These are phyloP conservation scores for Jimgerdemannia flammicorona DNA, from an alignment of 192 early-diverging fungal species.

Conservation along the genomic window DNA sequence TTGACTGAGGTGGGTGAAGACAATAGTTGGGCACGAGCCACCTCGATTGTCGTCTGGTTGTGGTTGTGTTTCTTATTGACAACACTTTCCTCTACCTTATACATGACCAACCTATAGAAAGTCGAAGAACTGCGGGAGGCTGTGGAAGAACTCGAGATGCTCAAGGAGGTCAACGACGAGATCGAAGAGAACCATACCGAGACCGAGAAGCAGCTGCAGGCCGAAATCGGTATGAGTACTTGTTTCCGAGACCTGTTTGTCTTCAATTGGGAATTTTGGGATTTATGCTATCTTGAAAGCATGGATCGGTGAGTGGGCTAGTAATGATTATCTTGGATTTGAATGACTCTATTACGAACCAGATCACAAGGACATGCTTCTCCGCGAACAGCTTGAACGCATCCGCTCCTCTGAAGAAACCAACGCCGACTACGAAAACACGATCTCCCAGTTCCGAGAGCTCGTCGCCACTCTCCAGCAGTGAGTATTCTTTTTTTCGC, in stretches of 20 bases:
- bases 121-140: conserved; percentile 73
- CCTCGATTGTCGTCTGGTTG: too few species aligned
- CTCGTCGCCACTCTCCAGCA: conserved; percentile 72
- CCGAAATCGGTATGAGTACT: conserved; percentile 61
- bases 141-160: conserved; percentile 85
- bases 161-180: conserved; percentile 89
- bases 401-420: conserved; percentile 72
- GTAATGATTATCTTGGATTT: not conserved
- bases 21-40: too few species aligned
- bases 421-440: conserved; percentile 82
- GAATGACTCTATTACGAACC: conserved; percentile 18
- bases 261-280: not conserved
- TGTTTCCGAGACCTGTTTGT: not conserved
- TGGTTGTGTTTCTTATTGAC: too few species aligned
- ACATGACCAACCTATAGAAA: conserved; percentile 32
- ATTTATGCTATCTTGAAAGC: too few species aligned
- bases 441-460: conserved; percentile 82
- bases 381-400: conserved; percentile 55
- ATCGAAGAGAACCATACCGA: conserved; percentile 91
- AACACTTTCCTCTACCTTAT: too few species aligned
- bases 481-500: conserved; percentile 23
- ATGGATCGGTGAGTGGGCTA: too few species aligned
- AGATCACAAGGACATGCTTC: conserved; percentile 63
- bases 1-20: conserved; percentile 53
- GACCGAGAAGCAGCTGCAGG: conserved; percentile 79